Evolutionary conservation across 306 rosid species (phyloP), one percentile per base, ranked within the genome.

Genomic region (Pyrus pyrifolia): DNA sequence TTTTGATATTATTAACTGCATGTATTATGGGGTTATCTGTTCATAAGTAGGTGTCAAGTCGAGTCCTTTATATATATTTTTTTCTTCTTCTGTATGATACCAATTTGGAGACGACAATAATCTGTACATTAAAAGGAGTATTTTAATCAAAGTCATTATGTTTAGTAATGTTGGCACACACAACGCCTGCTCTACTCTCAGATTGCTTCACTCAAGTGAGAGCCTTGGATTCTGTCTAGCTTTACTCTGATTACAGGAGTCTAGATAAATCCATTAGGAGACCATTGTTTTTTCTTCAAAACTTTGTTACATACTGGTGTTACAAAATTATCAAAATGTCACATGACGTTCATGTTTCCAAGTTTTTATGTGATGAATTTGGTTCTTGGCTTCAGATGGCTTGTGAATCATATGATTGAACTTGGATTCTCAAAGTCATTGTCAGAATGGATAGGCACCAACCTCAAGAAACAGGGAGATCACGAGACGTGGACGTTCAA

Each of bases 381-480:
- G 77, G 70, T 52, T 62, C 71, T 73, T 82, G 57, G 55, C 76
- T 84, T 79, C 87, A 95, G 98, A 86, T 92, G 98, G 98, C 97
- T 95, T 78, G 98, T 95, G 70, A 84, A 81, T 85, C 95, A 85
- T 87, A 85, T 95, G 86, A 77, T 84, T 71, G 97, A 81, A 82
- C 97, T 88, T 44, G 98, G 98, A 81, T 92, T 88, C 86, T 80
- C 98, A 69, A 89, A 86, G 83, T 81, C 97, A 62, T 71, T 95
- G 72, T 85, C 98, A 18, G 97, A 95, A 38, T 95, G 98, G 98
- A 85, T 95, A 80, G 96, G 97, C 75, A 89, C 88, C 81, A 95
- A 88, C 81, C 91, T 95, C 76, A 89, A 89, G 87, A 92, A 85
- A 87, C 83, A 79, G 19, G 97, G 97, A 73, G 96, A 89, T 63